phyloP scores from a whole-genome alignment of 225 moss, liverwort and hornwort species.

The Antitrichia curtipendula region DNA sequence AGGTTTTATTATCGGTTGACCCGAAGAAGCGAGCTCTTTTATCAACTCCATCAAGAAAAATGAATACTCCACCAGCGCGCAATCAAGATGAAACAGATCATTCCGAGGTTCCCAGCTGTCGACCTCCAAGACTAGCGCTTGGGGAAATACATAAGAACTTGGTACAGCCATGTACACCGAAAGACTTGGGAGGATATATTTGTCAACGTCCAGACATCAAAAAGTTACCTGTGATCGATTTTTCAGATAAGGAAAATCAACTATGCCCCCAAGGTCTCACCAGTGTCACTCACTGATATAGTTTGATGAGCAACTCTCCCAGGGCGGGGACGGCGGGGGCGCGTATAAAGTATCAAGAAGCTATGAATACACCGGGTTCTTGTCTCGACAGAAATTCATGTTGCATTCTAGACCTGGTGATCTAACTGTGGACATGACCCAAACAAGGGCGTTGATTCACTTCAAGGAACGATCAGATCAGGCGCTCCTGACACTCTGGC shows the following conservation, averaged over 20 bases:
- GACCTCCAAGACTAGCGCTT: conserved; percentile 8
- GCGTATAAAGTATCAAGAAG: neutral
- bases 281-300: neutral
- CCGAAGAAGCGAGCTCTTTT: neutral
- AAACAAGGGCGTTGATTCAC: neutral
- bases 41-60: neutral
- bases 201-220: neutral
- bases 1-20: conserved; percentile 7
- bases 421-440: neutral
- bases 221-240: neutral
- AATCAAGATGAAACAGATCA: neutral
- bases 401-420: neutral
- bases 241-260: conserved; percentile 20
- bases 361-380: neutral
- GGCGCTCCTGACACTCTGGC: neutral
- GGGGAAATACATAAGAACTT: conserved; percentile 5
- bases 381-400: neutral
- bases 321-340: too few relatives aligned
- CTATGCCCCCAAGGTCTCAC: neutral
- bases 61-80: neutral
- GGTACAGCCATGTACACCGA: neutral
- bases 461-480: neutral
- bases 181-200: neutral
- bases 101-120: neutral
- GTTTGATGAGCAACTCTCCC: neutral